Evolutionary conservation across 768 basidiomycete genomes (phyloP), one percentile per base, ranked within the genome.

Genomic region (Naematelia aurantialba): DNA sequence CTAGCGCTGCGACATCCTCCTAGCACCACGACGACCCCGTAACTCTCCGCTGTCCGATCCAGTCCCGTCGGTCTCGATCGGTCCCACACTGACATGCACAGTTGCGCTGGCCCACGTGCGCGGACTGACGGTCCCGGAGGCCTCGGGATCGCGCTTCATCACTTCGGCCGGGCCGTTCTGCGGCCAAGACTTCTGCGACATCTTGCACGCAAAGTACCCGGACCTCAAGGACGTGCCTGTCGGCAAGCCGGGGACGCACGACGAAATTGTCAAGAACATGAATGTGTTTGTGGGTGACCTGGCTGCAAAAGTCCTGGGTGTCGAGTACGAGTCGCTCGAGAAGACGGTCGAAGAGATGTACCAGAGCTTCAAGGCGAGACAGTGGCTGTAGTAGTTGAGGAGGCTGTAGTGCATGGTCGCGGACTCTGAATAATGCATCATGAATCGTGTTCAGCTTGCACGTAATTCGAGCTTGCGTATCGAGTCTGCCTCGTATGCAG

Each of bases 71-170:
- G 8, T 39, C 34, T 17, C 17, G 8, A 8, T 17, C 34, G 8
- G 8, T 17, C 34, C 34, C 17, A 39, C 34, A 39, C 8, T 17
- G 17, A 46, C 45, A 60, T 31, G 13, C 19, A 29, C 86, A 67
- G 68, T 84, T 29, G 84, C 82, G 0, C 72, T 76, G 14, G 84
- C 82, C 0, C 85, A 87, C 64, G 79, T 80, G 0, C 70, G 77
- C 3, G 83, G 84, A 3, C 71, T 89, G 21, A 79, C 80, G 54
- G 81, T 79, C 52, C 78, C 81, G 24, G 80, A 78, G 2, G 85
- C 85, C 0, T 82, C 81, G 1, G 83, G 83, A 1, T 79, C 87
- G 55, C 78, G 87, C 27, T 81, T 87, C 67, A 80, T 87, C 67
- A 62, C 83, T 42, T 75, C 73, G n/a, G 75, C 57, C 26, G 78